Conservation (phyloP, 2,329 filamentous ascomycete genomes). For the Fusarium tricinctum region DNA sequence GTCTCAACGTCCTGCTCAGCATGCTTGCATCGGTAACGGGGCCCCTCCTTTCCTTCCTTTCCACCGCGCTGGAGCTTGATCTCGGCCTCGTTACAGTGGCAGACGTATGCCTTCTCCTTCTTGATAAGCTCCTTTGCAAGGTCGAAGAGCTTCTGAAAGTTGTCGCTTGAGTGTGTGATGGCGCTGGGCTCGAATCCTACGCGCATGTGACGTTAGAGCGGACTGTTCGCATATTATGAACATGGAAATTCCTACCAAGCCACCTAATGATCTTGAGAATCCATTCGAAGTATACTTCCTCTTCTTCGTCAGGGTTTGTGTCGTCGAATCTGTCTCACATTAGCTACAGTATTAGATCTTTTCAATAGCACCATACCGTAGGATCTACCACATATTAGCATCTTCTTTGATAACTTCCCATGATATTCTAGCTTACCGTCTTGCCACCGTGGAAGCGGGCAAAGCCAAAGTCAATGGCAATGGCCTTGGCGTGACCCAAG, state of each 20-base stretch:
- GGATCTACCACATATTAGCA: constrained; percentile 48
- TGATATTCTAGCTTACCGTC: constrained; percentile 46
- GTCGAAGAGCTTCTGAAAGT: constrained; percentile 90
- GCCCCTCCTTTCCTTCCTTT: constrained; percentile 71
- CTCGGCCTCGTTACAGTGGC: constrained; percentile 85
- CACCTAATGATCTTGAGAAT: constrained; percentile 90
- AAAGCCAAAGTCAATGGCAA: constrained; percentile 96
- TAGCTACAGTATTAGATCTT: constrained; percentile 15
- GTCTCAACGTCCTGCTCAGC: constrained; percentile 80
- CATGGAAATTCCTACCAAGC: constrained; percentile 60
- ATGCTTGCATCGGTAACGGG: constrained; percentile 84
- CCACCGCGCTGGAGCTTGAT: constrained; percentile 91
- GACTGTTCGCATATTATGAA: neutral
- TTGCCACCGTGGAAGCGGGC: constrained; percentile 85
- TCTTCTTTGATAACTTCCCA: neutral
- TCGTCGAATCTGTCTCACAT: constrained; percentile 80
- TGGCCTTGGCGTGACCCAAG: constrained; percentile 95
- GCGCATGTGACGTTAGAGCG: constrained; percentile 11
- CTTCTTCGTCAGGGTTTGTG: constrained; percentile 94
- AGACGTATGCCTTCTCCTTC: constrained; percentile 82
- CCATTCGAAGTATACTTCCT: constrained; percentile 89
- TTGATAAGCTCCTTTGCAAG: constrained; percentile 87
- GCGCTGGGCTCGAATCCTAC: constrained; percentile 77
- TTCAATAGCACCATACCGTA: constrained; percentile 44
- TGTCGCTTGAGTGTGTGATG: constrained; percentile 90